phyloP scores from a whole-genome alignment of 257 asterid species.

The Perilla frutescens region DNA sequence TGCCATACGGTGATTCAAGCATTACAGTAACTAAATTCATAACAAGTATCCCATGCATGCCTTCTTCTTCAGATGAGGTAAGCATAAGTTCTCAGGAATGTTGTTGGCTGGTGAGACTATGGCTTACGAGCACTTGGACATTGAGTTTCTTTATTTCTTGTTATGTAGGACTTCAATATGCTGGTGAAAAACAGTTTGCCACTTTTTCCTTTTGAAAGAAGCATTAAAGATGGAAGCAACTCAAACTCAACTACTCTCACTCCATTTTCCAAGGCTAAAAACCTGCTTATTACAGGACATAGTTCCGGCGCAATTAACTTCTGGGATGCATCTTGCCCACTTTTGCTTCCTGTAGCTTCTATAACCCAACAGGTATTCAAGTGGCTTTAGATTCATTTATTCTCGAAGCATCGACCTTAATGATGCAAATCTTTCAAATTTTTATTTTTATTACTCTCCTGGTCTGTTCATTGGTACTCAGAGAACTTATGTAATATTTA shows the following conservation, averaged over 20 bases:
- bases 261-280: slow-evolving; percentile 68
- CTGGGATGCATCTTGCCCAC: slow-evolving; percentile 93
- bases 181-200: slow-evolving; percentile 58
- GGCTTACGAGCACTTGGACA: background rate
- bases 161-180: slow-evolving; percentile 60
- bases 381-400: background rate
- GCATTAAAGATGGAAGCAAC: slow-evolving; percentile 63
- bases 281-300: slow-evolving; percentile 83
- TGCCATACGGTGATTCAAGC: slow-evolving; percentile 81
- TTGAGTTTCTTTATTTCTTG: slow-evolving; percentile 8
- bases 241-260: slow-evolving; percentile 46
- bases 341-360: slow-evolving; percentile 68
- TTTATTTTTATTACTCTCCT: background rate
- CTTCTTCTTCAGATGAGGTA: slow-evolving; percentile 63
- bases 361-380: slow-evolving; percentile 75
- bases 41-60: slow-evolving; percentile 58
- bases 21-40: slow-evolving; percentile 67
- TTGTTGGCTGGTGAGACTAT: slow-evolving; percentile 1
- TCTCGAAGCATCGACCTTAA: background rate
- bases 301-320: slow-evolving; percentile 75
- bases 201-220: slow-evolving; percentile 68
- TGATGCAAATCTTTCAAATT: slow-evolving; percentile 7
- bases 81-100: slow-evolving; percentile 19
- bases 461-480: no score
- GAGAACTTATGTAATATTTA: background rate